Evolutionary conservation across 2,329 filamentous ascomycete genomes (phyloP).

Genomic region (Neurospora crassa): DNA sequence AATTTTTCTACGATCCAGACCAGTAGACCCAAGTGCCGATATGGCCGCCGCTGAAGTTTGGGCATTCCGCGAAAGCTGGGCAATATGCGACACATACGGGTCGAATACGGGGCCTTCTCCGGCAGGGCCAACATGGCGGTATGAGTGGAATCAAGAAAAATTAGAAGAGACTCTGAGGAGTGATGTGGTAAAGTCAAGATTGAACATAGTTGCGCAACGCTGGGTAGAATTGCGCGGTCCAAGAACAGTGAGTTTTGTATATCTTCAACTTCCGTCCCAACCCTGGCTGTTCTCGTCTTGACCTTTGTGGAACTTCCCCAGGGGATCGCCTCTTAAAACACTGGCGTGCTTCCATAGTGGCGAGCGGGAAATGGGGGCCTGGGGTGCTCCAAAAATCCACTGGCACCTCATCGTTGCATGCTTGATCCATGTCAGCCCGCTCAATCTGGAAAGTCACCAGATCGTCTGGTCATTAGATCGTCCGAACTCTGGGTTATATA

Average conservation of each 20-base stretch:
- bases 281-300: neutral
- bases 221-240: conserved; percentile 27
- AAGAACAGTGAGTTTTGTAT: neutral
- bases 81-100: conserved; percentile 29
- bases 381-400: neutral
- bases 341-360: neutral
- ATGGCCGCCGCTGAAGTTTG: conserved; percentile 46
- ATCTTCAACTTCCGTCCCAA: neutral
- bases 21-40: conserved; percentile 22
- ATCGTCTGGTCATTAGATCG: neutral
- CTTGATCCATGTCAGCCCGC: neutral
- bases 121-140: neutral
- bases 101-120: conserved; percentile 18
- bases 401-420: neutral
- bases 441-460: neutral
- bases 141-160: conserved; percentile 26
- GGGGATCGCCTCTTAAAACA: neutral
- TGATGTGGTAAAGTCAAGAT: conserved; percentile 22
- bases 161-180: conserved; percentile 17
- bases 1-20: neutral
- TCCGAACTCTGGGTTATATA: neutral
- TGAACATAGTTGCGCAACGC: conserved; percentile 30
- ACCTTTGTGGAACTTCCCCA: neutral
- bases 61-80: conserved; percentile 32
- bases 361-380: neutral